Base-by-base conservation (phyloP, 129 eudicot genomes). In the Chrysanthemum lavandulifolium region DNA sequence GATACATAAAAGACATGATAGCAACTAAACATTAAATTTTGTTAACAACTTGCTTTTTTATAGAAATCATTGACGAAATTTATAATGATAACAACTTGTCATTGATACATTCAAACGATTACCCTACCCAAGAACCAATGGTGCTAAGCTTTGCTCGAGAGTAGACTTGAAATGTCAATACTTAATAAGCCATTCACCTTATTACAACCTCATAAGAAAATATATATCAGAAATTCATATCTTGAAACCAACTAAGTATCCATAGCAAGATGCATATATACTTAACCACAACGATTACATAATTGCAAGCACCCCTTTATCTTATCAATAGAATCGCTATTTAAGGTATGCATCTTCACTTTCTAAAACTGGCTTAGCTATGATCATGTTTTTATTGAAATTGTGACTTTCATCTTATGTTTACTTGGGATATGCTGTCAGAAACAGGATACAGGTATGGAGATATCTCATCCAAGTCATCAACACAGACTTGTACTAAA, bases 391-490 rank as follows among this genome's bases (percentile, higher is more conserved):
- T 27, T 27, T n/a, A 61, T 27, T 61, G 0, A 13, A 61, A 10
- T 13, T 61, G 66, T 25, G 47, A 27, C 16, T 61, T 61, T 12
- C 47, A 11, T 61, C 66, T 61, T 23, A 13, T 23, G 3, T 23
- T 14, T 61, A 27, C 16, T 61, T 27, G 25, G 23, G 13, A 61
- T 61, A 23, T 61, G 66, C 18, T 66, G 19, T 66, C 16, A 47
- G 36, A 4, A 5, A 33, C 43, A 40, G 36, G 10, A 23, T 31
- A 64, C 1, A 10, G 0, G 6, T 54, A 60, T 51, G 75, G 65
- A 18, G 81, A 77, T 77, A 50, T 31, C 10, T 33, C 55, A 69
- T 61, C 4, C 62, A 6, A 29, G 29, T 71, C 81, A 77, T 29
- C 76, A 59, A 10, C 81, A 77, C 33, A 49, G 6, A 15, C 76